Evolutionary conservation across 2,329 filamentous ascomycete genomes (phyloP).

Genomic region (Verticillium nonalfalfae): DNA sequence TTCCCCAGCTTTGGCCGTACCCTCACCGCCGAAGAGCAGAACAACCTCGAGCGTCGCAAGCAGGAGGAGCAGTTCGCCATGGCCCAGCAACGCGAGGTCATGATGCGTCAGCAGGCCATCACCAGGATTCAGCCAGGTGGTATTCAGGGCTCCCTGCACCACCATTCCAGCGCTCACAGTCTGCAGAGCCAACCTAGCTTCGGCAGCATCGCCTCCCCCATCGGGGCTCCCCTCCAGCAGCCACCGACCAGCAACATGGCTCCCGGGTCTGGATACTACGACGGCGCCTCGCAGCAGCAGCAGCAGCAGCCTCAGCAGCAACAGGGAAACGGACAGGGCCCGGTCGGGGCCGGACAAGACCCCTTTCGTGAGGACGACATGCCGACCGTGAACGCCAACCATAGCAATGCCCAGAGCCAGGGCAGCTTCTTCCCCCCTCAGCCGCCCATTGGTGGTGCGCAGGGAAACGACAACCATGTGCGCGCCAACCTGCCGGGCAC

Average conservation of each 20-base stretch:
- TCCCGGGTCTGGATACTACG: conserved; percentile 65
- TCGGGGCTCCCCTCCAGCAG: conserved; percentile 46
- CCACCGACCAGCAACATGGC: conserved; percentile 51
- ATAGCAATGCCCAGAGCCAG: conserved; percentile 30
- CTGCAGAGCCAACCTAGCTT: conserved; percentile 96
- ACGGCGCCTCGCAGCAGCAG: conserved; percentile 30
- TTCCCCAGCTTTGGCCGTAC: conserved; percentile 97
- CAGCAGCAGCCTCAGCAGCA: too few relatives aligned
- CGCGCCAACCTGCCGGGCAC: conserved; percentile 42
- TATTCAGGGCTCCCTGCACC: conserved; percentile 54
- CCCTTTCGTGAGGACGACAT: conserved; percentile 68
- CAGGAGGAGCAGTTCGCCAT: conserved; percentile 97
- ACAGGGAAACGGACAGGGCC: conserved; percentile 29
- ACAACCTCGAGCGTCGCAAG: conserved; percentile 91
- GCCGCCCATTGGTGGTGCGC: conserved; percentile 27
- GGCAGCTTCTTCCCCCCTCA: conserved; percentile 23
- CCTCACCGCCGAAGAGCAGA: conserved; percentile 94
- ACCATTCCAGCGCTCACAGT: conserved; percentile 92
- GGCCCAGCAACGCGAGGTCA: conserved; percentile 89
- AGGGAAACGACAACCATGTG: conserved; percentile 27
- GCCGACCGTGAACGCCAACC: conserved; percentile 51
- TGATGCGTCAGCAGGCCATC: conserved; percentile 78
- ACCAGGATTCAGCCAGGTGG: conserved; percentile 57
- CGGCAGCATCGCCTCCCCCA: conserved; percentile 86
- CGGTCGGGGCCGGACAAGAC: conserved; percentile 30